Evolutionary conservation across 139 green algal genomes (phyloP), one percentile per base, ranked within the genome.

Genomic region (Chlamydomonas incerta): DNA sequence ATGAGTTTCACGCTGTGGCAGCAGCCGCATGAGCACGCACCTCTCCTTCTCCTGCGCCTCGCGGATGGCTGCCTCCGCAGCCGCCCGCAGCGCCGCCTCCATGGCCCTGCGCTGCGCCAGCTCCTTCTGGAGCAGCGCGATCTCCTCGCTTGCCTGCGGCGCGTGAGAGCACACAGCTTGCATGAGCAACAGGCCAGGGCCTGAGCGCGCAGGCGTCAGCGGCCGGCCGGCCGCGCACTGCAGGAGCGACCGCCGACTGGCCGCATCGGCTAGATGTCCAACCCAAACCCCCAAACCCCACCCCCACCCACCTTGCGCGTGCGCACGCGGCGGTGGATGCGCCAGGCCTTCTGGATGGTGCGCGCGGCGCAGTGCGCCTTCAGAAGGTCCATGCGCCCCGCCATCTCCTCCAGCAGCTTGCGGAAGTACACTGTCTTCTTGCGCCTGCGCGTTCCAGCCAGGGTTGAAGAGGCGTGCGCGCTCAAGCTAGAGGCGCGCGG

Each of bases 331-430:
- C 24, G 63, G 63, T 74, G 63, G 46, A 47, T 37, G 23, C 77
- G 50, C 77, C 77, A 83, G 10, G 77, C 77, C 77, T 74, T 74
- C 46, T 83, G 77, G 47, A 83, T 83, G 62, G 60, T 68, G 21
- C n/a, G 28, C 10, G 77, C 77, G 14, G 77, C 77, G 1, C 63
- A 52, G 77, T 83, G 63, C 41, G 71, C 24, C 63, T 65, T 63
- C 9, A 83, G 33, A 18, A 83, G 28, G 63, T 83, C 77, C 77
- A 83, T 83, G 63, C 63, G 63, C 21, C 63, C 63, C 4, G 41
- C 41, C 77, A 83, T 83, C 77, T 74, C 77, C 57, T 74, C 63
- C n/a, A 83, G 77, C 41, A 83, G 63, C 77, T 83, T 83, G 35
- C 37, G 46, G 41, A 83, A 83, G 62, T 83, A 83, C 1, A 83